phyloP scores from a whole-genome alignment of 176 grass and related monocot species.

The Musa schizocarpa region DNA sequence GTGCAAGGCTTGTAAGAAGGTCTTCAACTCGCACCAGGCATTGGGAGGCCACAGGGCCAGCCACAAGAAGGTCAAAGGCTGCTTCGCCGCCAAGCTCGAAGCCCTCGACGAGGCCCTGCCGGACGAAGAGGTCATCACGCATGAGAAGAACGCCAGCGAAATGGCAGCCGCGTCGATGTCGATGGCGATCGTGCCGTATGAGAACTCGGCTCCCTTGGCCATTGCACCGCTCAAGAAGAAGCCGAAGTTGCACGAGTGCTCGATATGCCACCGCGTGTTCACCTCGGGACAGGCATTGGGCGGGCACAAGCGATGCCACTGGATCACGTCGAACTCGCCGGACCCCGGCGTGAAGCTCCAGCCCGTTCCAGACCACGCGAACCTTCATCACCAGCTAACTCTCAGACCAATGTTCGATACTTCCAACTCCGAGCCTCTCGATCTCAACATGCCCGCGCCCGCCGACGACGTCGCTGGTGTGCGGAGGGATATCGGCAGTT shows the following conservation, averaged over 20 bases:
- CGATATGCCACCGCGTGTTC: conserved; percentile 82
- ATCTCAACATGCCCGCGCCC: conserved; percentile 28
- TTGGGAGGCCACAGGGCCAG: conserved; percentile 81
- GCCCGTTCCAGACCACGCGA: conserved; percentile 18
- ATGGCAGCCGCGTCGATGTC: conserved; percentile 11
- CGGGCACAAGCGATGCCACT: conserved; percentile 89
- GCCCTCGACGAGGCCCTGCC: conserved; percentile 4
- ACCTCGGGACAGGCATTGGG: conserved; percentile 81
- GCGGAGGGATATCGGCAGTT: conserved; percentile 20
- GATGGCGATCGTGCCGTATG: conserved; percentile 28
- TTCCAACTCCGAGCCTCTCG: conserved; percentile 30
- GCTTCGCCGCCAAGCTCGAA: conserved; percentile 40
- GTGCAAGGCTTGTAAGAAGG: conserved; percentile 89
- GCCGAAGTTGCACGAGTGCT: conserved; percentile 77
- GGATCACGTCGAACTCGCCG: conserved; percentile 45
- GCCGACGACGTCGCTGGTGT: conserved; percentile 18
- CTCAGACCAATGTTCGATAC: conserved; percentile 36
- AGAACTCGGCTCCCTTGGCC: conserved; percentile 4
- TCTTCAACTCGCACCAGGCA: conserved; percentile 87
- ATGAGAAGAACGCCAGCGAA: background rate
- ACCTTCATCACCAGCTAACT: conserved; percentile 20
- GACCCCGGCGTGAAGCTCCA: conserved; percentile 26
- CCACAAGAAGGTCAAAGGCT: conserved; percentile 89
- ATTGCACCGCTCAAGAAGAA: conserved; percentile 46
- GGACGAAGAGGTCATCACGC: background rate